Percentiles rank a stretch among this genome's conserved stretches.
These are phyloP conservation scores for Drosera spatulata DNA, from an alignment of 179 eudicot species.

Conservation along the genomic window DNA sequence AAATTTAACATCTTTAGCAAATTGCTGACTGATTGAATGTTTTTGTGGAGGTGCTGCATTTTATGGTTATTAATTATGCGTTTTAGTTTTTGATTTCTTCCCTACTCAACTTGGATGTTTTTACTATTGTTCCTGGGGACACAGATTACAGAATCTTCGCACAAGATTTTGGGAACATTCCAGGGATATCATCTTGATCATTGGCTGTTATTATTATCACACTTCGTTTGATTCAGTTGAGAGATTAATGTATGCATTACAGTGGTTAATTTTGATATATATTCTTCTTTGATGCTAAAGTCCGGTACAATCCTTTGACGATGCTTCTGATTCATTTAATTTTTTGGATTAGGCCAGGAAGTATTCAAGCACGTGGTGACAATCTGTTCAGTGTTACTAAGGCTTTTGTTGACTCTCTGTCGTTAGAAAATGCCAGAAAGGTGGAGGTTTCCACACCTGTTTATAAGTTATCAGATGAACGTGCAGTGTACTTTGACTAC, in stretches of 20 bases:
- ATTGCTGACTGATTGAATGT: background rate
- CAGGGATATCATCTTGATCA: slow-evolving; percentile 86
- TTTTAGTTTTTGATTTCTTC: background rate
- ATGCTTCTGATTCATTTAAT: slow-evolving; percentile 27
- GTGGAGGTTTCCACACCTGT: slow-evolving; percentile 32
- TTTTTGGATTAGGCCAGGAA: slow-evolving; percentile 70
- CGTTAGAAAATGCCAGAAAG: slow-evolving; percentile 47
- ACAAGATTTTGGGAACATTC: slow-evolving; percentile 70
- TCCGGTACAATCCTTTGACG: slow-evolving; percentile 6
- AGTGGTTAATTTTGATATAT: slow-evolving; percentile 39
- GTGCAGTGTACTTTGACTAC: slow-evolving; percentile 81
- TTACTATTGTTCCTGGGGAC: slow-evolving; percentile 80
- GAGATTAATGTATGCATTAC: slow-evolving; percentile 77
- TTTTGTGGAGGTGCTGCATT: background rate
- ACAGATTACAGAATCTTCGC: slow-evolving; percentile 97
- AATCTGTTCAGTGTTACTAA: slow-evolving; percentile 63
- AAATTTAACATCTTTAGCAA: too few species aligned
- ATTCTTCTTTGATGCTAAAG: slow-evolving; percentile 19
- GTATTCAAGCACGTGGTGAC: slow-evolving; percentile 97
- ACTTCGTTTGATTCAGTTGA: slow-evolving; percentile 83
- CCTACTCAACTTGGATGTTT: slow-evolving; percentile 53
- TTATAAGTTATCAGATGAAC: slow-evolving; percentile 24
- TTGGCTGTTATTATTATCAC: slow-evolving; percentile 94
- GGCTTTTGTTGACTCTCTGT: slow-evolving; percentile 72
- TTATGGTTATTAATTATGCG: background rate